Evolutionary conservation across 495 filamentous ascomycete species (phyloP), one percentile per base, ranked within the genome.

Genomic region (Aspergillus nanangensis): DNA sequence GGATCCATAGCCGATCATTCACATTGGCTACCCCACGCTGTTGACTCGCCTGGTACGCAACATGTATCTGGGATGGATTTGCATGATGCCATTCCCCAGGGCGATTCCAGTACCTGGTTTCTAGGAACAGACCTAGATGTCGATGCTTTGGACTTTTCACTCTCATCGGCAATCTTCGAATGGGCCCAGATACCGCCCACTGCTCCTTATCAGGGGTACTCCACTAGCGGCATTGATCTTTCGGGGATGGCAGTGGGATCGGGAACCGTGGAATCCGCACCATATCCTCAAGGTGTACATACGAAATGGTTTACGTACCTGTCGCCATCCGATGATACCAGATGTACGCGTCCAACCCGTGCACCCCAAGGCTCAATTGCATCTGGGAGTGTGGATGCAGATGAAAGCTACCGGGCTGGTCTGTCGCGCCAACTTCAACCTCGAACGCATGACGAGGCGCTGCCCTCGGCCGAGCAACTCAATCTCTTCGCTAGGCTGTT

Each of bases 401-500:
- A 58, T 45, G 57, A 61, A 14, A 51, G 39, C 10, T 58, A 60
- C 33, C 45, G 60, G 31, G 57, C 50, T 19, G 48, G 51, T 19
- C 44, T 63, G 10, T 63, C 52, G n/a, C 60, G 53, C 2, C 54
- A 50, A 14, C 54, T 60, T 17, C 51, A 55, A 14, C 60, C 48
- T 44, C 51, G 53, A 1, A 53, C 55, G 21, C 41, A 55, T 33
- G 54, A 60, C 23, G 60, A 63, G 40, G 51, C 54, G 3, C 41
- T 63, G 1, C 60, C 60, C 11, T 54, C 57, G 0, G 48, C 47
- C 0, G 56, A 61, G 9, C 54, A 56, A 18, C 38, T 62, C 11
- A 64, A 66, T 46, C 45, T 68, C 2, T 63, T 55, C 18, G 51
- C 58, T 1, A 57, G 55, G 31, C 50, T 64, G 14, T 64, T 61